Evolutionary conservation across 768 basidiomycete species (phyloP), one percentile per base, ranked within the genome.

Genomic region (Ephemerocybe angulata): DNA sequence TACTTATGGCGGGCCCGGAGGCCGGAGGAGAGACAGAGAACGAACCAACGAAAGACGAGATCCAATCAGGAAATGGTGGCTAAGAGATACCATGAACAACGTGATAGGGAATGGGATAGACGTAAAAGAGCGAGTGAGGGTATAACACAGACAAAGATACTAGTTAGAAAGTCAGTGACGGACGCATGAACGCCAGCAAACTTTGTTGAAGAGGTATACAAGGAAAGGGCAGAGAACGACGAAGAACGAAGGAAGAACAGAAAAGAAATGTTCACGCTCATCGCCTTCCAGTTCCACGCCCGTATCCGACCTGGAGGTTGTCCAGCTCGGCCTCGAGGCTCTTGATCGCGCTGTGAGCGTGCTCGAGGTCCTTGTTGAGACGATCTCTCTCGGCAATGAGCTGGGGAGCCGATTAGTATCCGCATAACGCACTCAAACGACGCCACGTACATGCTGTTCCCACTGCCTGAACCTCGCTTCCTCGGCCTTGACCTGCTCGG

Each of bases 401-500:
- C 93, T 97, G 64, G 12, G 58, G 54, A 33, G 29, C 51, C 35
- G 41, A 68, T 22, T 66, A 59, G 57, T 37, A 57, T 55, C 33
- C 38, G 33, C 54, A 37, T 4, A 15, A 44, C 11, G 38, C 21
- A 7, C 22, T 25, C 21, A 29, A 38, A 52, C 17, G 55, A 33
- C 28, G 51, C 54, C 30, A 80, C 89, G 64, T 69, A 95, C 93
- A 73, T 97, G 93, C 75, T 96, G 93, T 70, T 98, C 97, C 97
- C 97, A 99, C 63, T 98, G 94, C 70, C 97, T 86, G 82, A 99
- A 99, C 58, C 97, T 81, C 12, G 90, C 82, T 69, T 99, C 97
- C 77, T 99, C 97, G 55, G 92, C 80, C 79, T 99, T 99, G 82
- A 99, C 97, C 77, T 99, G 97, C 73, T 99, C 97, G 28, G 97